Conservation (phyloP, 768 basidiomycete genomes). For the Rhodotorula kratochvilovae region DNA sequence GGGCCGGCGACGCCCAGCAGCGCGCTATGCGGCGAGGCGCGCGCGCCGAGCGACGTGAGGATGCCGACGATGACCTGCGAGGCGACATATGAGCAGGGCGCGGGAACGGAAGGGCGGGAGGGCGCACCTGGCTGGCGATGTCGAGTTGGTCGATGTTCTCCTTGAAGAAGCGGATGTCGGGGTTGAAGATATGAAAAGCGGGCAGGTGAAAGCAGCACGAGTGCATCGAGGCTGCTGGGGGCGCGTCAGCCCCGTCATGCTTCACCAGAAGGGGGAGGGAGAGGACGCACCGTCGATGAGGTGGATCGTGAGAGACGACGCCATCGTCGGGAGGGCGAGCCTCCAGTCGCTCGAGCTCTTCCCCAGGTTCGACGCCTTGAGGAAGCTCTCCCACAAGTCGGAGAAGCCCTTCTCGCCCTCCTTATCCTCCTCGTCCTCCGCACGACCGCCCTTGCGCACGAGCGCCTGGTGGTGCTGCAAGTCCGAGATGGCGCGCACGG, state of each 20-base stretch:
- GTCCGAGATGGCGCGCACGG: slow-evolving; percentile 12
- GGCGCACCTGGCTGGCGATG: slow-evolving; percentile 22
- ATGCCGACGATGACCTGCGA: slow-evolving; percentile 29
- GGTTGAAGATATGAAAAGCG: slow-evolving; percentile 30
- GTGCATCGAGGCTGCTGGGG: slow-evolving; percentile 24
- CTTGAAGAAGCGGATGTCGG: slow-evolving; percentile 14
- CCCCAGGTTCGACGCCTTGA: slow-evolving; percentile 24
- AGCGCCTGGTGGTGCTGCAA: slow-evolving; percentile 16
- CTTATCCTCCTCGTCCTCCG: not conserved
- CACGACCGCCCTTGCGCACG: not conserved
- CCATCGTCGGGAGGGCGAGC: slow-evolving; percentile 31
- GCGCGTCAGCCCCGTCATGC: no score
- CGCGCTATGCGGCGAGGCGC: slow-evolving; percentile 34
- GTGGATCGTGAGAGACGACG: slow-evolving; percentile 26
- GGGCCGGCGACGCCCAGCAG: slow-evolving; percentile 36
- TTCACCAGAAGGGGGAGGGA: not conserved
- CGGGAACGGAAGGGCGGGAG: not conserved
- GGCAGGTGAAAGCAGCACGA: slow-evolving; percentile 39
- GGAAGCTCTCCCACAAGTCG: slow-evolving; percentile 24
- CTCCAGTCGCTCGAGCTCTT: slow-evolving; percentile 26
- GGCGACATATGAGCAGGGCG: not conserved
- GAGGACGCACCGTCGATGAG: slow-evolving; percentile 27
- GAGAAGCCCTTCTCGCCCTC: not conserved
- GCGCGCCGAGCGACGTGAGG: slow-evolving; percentile 33
- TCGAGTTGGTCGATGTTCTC: slow-evolving; percentile 23